Conservation (phyloP, 1,139 yeast species). For the Geotrichum reessii region DNA sequence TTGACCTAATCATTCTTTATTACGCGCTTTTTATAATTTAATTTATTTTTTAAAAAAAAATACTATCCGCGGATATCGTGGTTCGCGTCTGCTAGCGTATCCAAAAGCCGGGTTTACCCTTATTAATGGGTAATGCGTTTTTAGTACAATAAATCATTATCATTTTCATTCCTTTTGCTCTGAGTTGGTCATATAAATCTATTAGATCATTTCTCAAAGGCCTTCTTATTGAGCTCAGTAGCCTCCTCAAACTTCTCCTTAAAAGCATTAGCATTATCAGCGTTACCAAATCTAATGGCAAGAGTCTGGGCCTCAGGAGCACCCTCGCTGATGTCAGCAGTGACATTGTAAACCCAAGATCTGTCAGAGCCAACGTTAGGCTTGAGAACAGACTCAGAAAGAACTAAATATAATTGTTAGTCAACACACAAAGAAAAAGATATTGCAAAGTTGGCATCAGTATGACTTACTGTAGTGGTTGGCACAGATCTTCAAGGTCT, state of each 20-base stretch:
- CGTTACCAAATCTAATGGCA: conserved; percentile 94
- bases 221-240: conserved; percentile 54
- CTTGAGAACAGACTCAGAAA: conserved; percentile 77
- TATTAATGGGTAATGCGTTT: not conserved
- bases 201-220: conserved; percentile 25
- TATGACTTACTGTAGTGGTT: conserved; percentile 58
- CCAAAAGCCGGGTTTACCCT: not conserved
- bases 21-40: too few species aligned
- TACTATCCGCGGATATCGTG: not conserved
- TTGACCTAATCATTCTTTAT: not conserved
- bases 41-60: not conserved
- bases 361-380: conserved; percentile 96
- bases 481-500: conserved; percentile 95
- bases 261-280: conserved; percentile 94
- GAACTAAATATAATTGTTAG: conserved; percentile 33
- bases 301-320: conserved; percentile 93
- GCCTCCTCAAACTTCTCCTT: conserved; percentile 87
- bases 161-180: not conserved
- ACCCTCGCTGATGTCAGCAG: conserved; percentile 94
- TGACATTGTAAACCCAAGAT: conserved; percentile 95
- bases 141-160: not conserved
- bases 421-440: not conserved
- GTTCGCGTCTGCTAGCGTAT: not conserved
- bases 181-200: not conserved
- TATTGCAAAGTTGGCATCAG: conserved; percentile 15